phyloP scores from a whole-genome alignment of 164 flowering plant genomes.

The Euptelea pleiosperma region DNA sequence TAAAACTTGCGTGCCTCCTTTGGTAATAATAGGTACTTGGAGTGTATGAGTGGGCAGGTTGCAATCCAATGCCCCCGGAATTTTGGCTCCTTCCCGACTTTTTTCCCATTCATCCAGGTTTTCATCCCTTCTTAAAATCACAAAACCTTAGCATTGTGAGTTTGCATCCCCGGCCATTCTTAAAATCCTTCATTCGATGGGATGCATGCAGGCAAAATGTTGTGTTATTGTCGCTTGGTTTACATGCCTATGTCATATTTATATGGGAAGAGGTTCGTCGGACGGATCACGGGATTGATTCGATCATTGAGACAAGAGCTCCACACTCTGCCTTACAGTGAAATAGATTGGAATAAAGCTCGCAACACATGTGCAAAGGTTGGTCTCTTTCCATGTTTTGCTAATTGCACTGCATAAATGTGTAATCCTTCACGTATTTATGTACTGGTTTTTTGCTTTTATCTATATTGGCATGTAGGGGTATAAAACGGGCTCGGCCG shows the following conservation, averaged over 20 bases:
- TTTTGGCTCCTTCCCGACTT: constrained; percentile 51
- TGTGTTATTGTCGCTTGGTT: constrained; percentile 34
- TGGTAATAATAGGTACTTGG: constrained; percentile 70
- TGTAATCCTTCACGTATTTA: too few species aligned
- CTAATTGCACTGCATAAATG: too few species aligned
- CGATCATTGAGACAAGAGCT: constrained; percentile 40
- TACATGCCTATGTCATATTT: constrained; percentile 37
- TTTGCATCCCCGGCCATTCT: too few species aligned
- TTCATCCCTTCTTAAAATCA: too few species aligned
- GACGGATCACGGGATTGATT: constrained; percentile 35
- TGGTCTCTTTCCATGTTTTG: too few species aligned
- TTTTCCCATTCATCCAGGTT: constrained; percentile 60
- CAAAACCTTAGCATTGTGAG: too few species aligned
- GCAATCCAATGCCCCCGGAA: constrained; percentile 72
- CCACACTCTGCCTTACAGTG: constrained; percentile 31
- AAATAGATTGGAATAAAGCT: constrained; percentile 46
- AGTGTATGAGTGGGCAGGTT: constrained; percentile 61
- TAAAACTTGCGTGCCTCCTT: too few species aligned
- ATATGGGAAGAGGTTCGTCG: constrained; percentile 50
- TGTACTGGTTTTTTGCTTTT: too few species aligned
- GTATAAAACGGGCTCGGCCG: too few species aligned
- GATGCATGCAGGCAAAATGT: constrained; percentile 36
- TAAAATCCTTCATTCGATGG: too few species aligned
- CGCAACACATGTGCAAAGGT: constrained; percentile 54
- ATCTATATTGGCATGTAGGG: too few species aligned